These are phyloP conservation scores for Geotrichum cucujoidarum DNA, from an alignment of 1,139 yeast species.

Conservation along the genomic window DNA sequence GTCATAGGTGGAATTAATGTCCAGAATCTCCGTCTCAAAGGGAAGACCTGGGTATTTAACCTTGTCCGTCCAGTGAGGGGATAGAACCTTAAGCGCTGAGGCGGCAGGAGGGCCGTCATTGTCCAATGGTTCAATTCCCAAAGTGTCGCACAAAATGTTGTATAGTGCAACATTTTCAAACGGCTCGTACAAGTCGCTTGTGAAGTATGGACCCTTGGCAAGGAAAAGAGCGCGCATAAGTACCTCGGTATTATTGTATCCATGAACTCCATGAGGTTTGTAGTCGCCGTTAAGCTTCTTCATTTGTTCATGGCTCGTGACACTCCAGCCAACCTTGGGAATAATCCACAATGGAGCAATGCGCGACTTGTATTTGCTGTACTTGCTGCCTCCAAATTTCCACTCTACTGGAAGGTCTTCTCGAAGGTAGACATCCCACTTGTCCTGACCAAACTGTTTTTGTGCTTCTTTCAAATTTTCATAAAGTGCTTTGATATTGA, in stretches of 20 bases:
- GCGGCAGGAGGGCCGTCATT: conserved; percentile 54
- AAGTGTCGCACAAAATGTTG: conserved; percentile 65
- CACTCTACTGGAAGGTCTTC: conserved; percentile 62
- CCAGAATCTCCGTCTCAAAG: conserved; percentile 37
- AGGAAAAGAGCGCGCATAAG: conserved; percentile 80
- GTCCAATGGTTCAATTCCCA: conserved; percentile 51
- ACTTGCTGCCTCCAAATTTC: conserved; percentile 55
- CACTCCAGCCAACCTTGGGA: conserved; percentile 74
- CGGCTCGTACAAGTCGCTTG: conserved; percentile 46
- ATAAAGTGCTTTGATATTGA: conserved; percentile 40
- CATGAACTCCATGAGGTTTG: conserved; percentile 73
- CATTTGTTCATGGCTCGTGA: conserved; percentile 58
- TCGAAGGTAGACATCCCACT: conserved; percentile 48
- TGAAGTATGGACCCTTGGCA: conserved; percentile 64
- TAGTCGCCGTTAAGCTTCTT: conserved; percentile 43
- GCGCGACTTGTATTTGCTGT: conserved; percentile 49
- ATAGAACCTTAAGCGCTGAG: conserved; percentile 3
- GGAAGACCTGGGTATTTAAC: conserved; percentile 54
- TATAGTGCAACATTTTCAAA: conserved; percentile 71
- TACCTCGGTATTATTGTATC: conserved; percentile 70
- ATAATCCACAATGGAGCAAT: conserved; percentile 82
- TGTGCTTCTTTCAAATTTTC: conserved; percentile 33
- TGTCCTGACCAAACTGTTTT: conserved; percentile 30
- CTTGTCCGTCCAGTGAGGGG: conserved; percentile 50
- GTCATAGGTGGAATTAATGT: conserved; percentile 35